These are phyloP conservation scores for Hypoxylon sp. DNA, from an alignment of 2,329 filamentous ascomycete genomes.

Conservation along the genomic window DNA sequence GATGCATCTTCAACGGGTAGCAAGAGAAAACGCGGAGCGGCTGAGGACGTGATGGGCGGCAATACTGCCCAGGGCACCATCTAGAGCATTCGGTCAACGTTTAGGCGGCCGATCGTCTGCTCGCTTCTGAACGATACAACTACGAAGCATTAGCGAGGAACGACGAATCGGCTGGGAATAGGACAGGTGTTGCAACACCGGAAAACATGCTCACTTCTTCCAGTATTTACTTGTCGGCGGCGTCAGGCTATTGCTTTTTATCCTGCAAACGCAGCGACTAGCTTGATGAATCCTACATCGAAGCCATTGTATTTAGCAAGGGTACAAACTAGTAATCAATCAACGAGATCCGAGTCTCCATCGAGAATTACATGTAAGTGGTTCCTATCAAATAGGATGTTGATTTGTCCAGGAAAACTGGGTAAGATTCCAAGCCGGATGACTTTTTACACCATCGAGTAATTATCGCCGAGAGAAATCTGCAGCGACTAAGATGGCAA, in stretches of 20 bases:
- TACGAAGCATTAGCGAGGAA: slow-evolving; percentile 33
- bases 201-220: slow-evolving; percentile 20
- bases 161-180: slow-evolving; percentile 15
- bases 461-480: slow-evolving; percentile 41
- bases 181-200: slow-evolving; percentile 33
- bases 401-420: slow-evolving; percentile 32
- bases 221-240: slow-evolving; percentile 23
- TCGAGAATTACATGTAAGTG: slow-evolving; percentile 27
- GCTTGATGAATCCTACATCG: slow-evolving; percentile 21
- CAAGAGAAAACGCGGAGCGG: slow-evolving; percentile 69
- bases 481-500: slow-evolving; percentile 32
- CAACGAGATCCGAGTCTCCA: slow-evolving; percentile 39
- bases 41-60: slow-evolving; percentile 50
- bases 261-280: slow-evolving; percentile 18
- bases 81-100: slow-evolving; percentile 26
- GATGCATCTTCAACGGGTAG: slow-evolving; percentile 60
- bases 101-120: slow-evolving; percentile 32
- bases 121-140: slow-evolving; percentile 24
- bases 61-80: slow-evolving; percentile 22
- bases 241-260: slow-evolving; percentile 24
- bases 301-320: slow-evolving; percentile 30
- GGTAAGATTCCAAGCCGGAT: slow-evolving; percentile 30
- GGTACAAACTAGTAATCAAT: slow-evolving; percentile 30
- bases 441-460: slow-evolving; percentile 24
- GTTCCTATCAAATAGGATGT: slow-evolving; percentile 39